phyloP scores from a whole-genome alignment of 208 protist genomes.

The Leishmania arabica region DNA sequence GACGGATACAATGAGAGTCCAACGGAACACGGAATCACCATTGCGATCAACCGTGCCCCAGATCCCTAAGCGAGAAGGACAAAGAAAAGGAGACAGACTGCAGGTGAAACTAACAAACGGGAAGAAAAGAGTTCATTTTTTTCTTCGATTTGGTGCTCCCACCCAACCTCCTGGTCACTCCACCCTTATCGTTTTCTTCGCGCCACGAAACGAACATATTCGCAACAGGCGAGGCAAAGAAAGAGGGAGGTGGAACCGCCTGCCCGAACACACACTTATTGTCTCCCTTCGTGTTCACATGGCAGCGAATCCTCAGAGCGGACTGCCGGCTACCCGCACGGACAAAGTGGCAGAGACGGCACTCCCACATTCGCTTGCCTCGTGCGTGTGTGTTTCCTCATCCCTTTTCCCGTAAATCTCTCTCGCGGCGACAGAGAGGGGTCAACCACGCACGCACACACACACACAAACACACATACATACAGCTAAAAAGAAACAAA shows the following conservation, averaged over 20 bases:
- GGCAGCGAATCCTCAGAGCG: not conserved
- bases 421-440: no score
- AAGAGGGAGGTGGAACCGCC: not conserved
- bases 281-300: not conserved
- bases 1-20: not conserved
- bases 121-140: not conserved
- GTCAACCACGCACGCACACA: not conserved
- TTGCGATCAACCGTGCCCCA: not conserved
- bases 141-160: not conserved
- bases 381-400: not conserved
- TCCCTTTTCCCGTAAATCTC: no score
- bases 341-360: not conserved
- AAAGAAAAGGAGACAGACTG: not conserved
- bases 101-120: not conserved
- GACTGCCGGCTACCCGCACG: not conserved
- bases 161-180: not conserved
- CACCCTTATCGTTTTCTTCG: not conserved
- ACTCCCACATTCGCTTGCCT: not conserved
- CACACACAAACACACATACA: not conserved
- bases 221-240: not conserved
- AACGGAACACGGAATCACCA: not conserved
- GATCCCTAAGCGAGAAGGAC: slow-evolving; percentile 1
- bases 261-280: not conserved
- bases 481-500: no score
- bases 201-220: not conserved